Base-by-base conservation (phyloP, 2,329 filamentous ascomycete genomes). In the Parastagonospora avenae region DNA sequence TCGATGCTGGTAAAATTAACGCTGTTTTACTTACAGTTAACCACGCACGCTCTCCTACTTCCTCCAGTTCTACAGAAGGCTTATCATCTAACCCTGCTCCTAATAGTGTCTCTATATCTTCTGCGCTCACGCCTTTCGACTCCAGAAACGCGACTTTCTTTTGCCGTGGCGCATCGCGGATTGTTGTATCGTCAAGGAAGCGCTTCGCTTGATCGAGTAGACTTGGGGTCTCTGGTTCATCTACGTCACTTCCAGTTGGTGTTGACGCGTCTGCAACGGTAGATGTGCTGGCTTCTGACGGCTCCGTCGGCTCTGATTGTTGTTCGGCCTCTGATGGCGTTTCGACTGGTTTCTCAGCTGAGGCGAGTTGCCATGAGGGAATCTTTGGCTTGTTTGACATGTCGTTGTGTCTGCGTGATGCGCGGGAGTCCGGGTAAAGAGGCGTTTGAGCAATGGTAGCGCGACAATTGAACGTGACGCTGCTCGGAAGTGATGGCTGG, bases 131-230 rank as follows among this genome's bases (percentile, higher is more conserved):
- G 3, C 90, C 90, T 71, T 97, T 97, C 43, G 84, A 84, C 65
- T 86, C 82, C 1, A 97, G 77, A 62, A 96, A 96, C 7, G 83
- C 82, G 15, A 83, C 78, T 76, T 96, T 96, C 73, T 85, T 87
- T 48, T 90, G 87, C 38, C 81, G 80, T 0, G 88, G 80, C 30
- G 88, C 85, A 72, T 87, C 77, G 51, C 82, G 85, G 50, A 96
- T 89, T 15, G 81, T 79, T 7, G 89, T 85, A 53, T 95, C 88
- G 43, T 89, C 79, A 4, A 97, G 81, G 67, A 96, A 97, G 46
- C 80, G 83, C 37, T 82, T 81, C 27, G 92, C 91, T 67, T 91
- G 85, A 12, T 91, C 85, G 31, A 90, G 66, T 31, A 76, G 46
- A 10, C 59, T 46, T 14, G 40, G 15, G 14, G 51, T 51, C 11